Conservation (phyloP, 2,329 filamentous ascomycete genomes). For the Microdochium trichocladiopsis region DNA sequence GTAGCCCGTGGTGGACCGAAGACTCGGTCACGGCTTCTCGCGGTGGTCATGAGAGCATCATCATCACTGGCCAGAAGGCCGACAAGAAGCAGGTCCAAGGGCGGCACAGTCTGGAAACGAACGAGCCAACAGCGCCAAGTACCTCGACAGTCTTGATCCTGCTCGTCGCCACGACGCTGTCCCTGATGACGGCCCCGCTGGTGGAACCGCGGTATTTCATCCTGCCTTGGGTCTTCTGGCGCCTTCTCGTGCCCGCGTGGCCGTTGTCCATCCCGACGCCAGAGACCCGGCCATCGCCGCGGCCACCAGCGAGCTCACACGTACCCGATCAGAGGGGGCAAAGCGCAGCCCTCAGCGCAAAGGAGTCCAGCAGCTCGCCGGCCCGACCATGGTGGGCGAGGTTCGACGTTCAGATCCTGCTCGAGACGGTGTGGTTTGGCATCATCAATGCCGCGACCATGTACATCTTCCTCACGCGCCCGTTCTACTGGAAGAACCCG, state of each 20-base stretch:
- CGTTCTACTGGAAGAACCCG: conserved; percentile 57
- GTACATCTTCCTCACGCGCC: conserved; percentile 62
- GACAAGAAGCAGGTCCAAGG: conserved; percentile 13
- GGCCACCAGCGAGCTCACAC: too few relatives aligned
- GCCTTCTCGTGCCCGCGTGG: conserved; percentile 64
- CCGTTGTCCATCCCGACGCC: conserved; percentile 3
- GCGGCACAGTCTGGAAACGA: conserved; percentile 10
- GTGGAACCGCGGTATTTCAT: conserved; percentile 97
- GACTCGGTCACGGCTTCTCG: not conserved
- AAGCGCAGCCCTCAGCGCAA: too few relatives aligned
- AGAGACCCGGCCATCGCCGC: too few relatives aligned
- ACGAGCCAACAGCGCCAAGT: conserved; percentile 19
- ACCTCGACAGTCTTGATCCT: conserved; percentile 49
- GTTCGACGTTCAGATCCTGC: conserved; percentile 36
- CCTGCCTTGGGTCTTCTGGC: conserved; percentile 89
- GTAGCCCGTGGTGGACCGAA: not conserved
- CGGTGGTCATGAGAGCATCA: not conserved
- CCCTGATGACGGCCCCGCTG: conserved; percentile 79
- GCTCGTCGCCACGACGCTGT: conserved; percentile 65
- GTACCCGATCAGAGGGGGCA: too few relatives aligned
- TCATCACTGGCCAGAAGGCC: conserved; percentile 8
- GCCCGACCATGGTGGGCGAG: not conserved
- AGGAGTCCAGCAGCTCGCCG: too few relatives aligned
- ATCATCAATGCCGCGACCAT: conserved; percentile 59
- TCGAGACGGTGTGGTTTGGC: conserved; percentile 66